phyloP scores from a whole-genome alignment of 495 filamentous ascomycete species.

The Cenococcum geophilum region DNA sequence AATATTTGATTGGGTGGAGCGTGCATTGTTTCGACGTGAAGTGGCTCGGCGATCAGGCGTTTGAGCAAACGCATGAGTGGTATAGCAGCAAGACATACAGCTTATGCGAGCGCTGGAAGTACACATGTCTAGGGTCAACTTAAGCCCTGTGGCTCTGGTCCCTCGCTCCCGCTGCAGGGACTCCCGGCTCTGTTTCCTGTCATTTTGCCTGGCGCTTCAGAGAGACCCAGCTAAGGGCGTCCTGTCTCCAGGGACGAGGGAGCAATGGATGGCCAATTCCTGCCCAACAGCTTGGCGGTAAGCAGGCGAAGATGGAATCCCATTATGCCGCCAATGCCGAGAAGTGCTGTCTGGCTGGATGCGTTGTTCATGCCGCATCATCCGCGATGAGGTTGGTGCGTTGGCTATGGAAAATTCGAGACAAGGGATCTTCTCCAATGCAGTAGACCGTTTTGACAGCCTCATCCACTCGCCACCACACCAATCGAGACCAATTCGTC shows the following conservation, averaged over 20 bases:
- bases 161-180: not conserved
- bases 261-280: not conserved
- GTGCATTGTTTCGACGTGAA: constrained; percentile 1
- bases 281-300: not conserved
- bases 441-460: not conserved
- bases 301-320: not conserved
- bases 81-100: not conserved
- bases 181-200: not conserved
- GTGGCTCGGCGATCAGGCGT: not conserved
- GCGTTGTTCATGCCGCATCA: constrained; percentile 2
- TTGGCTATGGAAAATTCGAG: not conserved
- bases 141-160: not conserved
- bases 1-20: not conserved
- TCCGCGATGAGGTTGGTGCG: constrained; percentile 4
- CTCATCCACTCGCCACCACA: too few species aligned
- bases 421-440: not conserved
- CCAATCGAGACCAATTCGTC: too few species aligned
- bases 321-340: not conserved
- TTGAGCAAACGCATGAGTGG: not conserved
- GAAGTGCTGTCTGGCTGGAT: not conserved
- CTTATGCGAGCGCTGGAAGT: not conserved
- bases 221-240: not conserved
- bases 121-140: not conserved
- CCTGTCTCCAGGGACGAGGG: not conserved
- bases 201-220: not conserved